phyloP scores from a whole-genome alignment of 768 basidiomycete genomes.

The Asterophora lycoperdoides region DNA sequence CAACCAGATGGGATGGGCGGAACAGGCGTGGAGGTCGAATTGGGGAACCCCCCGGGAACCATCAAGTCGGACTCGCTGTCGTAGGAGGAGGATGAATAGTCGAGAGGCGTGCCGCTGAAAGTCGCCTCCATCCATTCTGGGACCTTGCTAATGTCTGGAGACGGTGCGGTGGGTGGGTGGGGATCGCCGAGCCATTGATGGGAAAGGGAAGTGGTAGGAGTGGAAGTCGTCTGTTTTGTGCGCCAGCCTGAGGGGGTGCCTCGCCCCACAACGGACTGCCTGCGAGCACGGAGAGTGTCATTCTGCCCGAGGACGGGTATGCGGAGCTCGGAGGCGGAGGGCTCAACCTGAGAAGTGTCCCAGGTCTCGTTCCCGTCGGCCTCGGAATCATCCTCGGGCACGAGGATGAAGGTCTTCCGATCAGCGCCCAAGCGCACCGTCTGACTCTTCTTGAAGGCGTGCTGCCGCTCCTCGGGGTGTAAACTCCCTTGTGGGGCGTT shows the following conservation, averaged over 20 bases:
- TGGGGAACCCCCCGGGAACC: not conserved
- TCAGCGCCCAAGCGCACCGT: slow-evolving; percentile 14
- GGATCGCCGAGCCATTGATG: slow-evolving; percentile 4
- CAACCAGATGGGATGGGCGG: slow-evolving; percentile 15
- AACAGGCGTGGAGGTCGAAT: slow-evolving; percentile 1
- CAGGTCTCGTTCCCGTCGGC: slow-evolving; percentile 5
- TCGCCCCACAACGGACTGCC: slow-evolving; percentile 5
- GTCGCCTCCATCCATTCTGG: slow-evolving; percentile 7
- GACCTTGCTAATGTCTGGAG: not conserved
- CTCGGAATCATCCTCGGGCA: not conserved
- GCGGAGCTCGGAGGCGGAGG: slow-evolving; percentile 1
- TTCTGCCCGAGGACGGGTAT: not conserved
- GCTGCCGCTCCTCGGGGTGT: slow-evolving; percentile 11
- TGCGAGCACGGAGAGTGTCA: slow-evolving; percentile 12
- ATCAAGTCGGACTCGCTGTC: slow-evolving; percentile 3
- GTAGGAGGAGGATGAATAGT: slow-evolving; percentile 2
- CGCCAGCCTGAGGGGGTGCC: slow-evolving; percentile 20
- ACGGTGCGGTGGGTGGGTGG: not conserved
- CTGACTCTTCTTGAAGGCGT: slow-evolving; percentile 8
- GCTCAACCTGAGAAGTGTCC: not conserved
- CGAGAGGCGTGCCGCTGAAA: not conserved
- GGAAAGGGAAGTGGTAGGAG: slow-evolving; percentile 5
- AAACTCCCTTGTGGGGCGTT: not conserved
- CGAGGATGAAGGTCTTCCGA: slow-evolving; percentile 10
- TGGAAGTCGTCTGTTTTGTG: slow-evolving; percentile 10